These are phyloP conservation scores for Luffa aegyptiaca DNA, from an alignment of 306 rosid genomes.

Conservation along the genomic window DNA sequence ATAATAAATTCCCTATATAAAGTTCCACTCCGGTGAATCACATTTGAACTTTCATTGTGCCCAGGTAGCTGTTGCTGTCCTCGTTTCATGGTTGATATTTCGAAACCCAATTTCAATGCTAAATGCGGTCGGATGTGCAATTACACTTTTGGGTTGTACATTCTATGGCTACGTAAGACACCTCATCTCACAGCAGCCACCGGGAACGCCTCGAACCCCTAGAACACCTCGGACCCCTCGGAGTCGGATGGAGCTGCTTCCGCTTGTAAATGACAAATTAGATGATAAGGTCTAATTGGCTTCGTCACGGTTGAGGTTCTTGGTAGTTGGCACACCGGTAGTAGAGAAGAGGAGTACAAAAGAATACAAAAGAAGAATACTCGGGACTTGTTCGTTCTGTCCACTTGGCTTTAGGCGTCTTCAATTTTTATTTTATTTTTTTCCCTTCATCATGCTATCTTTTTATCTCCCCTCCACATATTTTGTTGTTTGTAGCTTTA, in stretches of 20 bases:
- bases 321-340: constrained; percentile 19
- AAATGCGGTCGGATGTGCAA: constrained; percentile 72
- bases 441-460: background rate
- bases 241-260: constrained; percentile 67
- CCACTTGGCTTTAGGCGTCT: constrained; percentile 22
- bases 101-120: constrained; percentile 72
- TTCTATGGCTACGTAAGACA: constrained; percentile 92
- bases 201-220: constrained; percentile 56
- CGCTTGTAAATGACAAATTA: constrained; percentile 92
- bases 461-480: constrained; percentile 1
- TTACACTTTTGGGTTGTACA: constrained; percentile 87
- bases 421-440: background rate
- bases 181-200: constrained; percentile 70
- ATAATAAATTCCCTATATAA: background rate
- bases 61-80: constrained; percentile 98
- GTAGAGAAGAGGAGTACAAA: constrained; percentile 30
- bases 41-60: background rate
- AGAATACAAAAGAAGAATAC: constrained; percentile 13
- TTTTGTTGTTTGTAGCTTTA: background rate
- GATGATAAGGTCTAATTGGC: constrained; percentile 57
- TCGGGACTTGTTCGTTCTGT: constrained; percentile 21
- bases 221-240: constrained; percentile 82
- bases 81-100: constrained; percentile 89
- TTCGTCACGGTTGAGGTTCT: constrained; percentile 6
- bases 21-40: background rate